Conservation (phyloP, 2,329 filamentous ascomycete genomes). For the Colletotrichum noveboracense region DNA sequence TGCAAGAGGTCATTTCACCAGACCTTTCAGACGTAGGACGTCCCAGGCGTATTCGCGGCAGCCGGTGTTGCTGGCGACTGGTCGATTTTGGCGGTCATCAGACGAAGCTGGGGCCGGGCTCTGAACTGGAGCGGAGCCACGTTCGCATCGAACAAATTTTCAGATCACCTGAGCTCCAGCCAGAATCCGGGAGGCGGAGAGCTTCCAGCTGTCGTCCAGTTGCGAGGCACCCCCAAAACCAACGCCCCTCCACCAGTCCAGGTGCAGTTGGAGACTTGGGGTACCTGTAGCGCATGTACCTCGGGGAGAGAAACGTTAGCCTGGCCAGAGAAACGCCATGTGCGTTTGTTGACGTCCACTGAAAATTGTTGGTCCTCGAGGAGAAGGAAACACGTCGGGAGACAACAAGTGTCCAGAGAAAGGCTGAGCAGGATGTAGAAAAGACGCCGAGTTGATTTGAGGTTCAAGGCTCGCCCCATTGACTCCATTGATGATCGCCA, state of each 20-base stretch:
- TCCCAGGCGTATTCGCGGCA: conserved; percentile 8
- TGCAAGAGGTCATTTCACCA: conserved; percentile 2
- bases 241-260: background rate
- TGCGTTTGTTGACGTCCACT: background rate
- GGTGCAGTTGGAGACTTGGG: background rate
- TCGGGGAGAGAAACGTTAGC: background rate
- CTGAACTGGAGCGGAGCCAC: conserved; percentile 15
- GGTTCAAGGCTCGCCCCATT: background rate
- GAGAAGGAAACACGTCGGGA: background rate
- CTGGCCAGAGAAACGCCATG: background rate
- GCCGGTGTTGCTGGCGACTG: conserved; percentile 13
- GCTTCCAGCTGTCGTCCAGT: conserved; percentile 11
- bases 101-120: conserved; percentile 18
- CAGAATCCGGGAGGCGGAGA: conserved; percentile 13
- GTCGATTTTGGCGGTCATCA: conserved; percentile 13
- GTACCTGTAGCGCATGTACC: conserved; percentile 9
- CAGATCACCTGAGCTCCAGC: conserved; percentile 20
- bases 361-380: background rate
- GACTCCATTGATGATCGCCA: background rate
- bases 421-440: background rate
- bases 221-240: conserved; percentile 12
- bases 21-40: conserved; percentile 5
- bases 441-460: background rate
- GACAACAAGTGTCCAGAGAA: background rate
- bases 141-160: conserved; percentile 18